phyloP scores from a whole-genome alignment of 352 stramenopile species.

The Globisporangium apiculatum region DNA sequence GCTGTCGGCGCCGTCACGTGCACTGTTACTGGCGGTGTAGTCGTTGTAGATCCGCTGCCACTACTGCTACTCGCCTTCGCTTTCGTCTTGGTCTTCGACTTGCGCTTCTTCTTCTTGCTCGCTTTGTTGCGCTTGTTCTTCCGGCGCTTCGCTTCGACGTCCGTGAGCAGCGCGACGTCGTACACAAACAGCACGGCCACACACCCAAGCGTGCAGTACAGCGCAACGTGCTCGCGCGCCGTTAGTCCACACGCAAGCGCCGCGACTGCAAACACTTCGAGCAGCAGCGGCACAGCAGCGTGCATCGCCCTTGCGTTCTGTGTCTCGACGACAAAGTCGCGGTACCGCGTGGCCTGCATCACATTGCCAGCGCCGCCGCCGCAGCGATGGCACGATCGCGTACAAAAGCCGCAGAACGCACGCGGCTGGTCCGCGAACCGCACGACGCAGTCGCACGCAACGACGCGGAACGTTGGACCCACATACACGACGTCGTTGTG shows the following conservation, averaged over 20 bases:
- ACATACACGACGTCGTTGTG: conserved; percentile 50
- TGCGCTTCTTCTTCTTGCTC: conserved; percentile 50
- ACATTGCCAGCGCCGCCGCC: conserved; percentile 73
- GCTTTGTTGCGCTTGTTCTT: conserved; percentile 53
- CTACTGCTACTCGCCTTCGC: conserved; percentile 6
- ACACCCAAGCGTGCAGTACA: conserved; percentile 32
- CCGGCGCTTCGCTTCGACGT: conserved; percentile 48
- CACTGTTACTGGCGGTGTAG: not conserved
- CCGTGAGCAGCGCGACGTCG: conserved; percentile 36
- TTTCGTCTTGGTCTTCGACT: conserved; percentile 18
- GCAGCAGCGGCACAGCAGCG: conserved; percentile 36
- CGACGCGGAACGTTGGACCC: conserved; percentile 74
- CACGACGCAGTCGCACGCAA: conserved; percentile 80
- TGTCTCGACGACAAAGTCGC: conserved; percentile 62
- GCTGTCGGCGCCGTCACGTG: not conserved
- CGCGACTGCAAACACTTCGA: conserved; percentile 39
- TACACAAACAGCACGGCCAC: conserved; percentile 9
- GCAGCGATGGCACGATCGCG: conserved; percentile 59
- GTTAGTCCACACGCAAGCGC: conserved; percentile 34
- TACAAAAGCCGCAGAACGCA: conserved; percentile 75
- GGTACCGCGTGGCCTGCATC: conserved; percentile 66
- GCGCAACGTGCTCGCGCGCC: conserved; percentile 40
- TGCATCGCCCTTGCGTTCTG: conserved; percentile 52
- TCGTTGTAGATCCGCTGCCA: not conserved
- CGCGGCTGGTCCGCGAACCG: conserved; percentile 42